These are phyloP conservation scores for Thraustochytrium aureum DNA, from an alignment of 352 stramenopile species.

Conservation along the genomic window DNA sequence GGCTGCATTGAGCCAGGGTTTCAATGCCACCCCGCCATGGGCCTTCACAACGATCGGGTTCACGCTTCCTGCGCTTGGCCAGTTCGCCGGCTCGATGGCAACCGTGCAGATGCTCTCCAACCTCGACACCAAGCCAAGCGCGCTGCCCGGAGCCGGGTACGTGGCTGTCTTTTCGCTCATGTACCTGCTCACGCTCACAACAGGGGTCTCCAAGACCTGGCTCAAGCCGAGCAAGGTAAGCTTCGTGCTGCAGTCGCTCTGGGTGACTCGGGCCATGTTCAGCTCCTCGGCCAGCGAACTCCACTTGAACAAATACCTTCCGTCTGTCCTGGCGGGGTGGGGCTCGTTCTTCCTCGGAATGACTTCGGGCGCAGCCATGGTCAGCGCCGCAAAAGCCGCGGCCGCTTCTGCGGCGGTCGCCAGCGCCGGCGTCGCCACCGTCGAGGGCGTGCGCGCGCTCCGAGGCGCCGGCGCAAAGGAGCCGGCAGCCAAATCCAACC, in stretches of 20 bases:
- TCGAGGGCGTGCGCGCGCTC: slow-evolving; percentile 4
- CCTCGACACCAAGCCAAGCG: slow-evolving; percentile 25
- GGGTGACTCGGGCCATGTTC: slow-evolving; percentile 34
- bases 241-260: slow-evolving; percentile 43
- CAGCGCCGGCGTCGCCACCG: slow-evolving; percentile 28
- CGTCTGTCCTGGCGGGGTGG: slow-evolving; percentile 45
- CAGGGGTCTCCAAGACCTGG: slow-evolving; percentile 11
- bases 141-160: slow-evolving; percentile 24
- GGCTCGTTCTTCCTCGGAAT: slow-evolving; percentile 39
- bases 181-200: slow-evolving; percentile 29
- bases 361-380: slow-evolving; percentile 5
- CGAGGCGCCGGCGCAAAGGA: neutral
- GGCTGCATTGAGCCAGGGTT: neutral
- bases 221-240: slow-evolving; percentile 47
- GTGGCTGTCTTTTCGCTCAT: slow-evolving; percentile 23
- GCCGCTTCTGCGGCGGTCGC: slow-evolving; percentile 38
- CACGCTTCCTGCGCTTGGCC: slow-evolving; percentile 18
- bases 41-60: slow-evolving; percentile 6
- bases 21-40: neutral
- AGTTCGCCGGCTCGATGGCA: slow-evolving; percentile 45
- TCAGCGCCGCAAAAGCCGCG: slow-evolving; percentile 19
- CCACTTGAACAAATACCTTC: slow-evolving; percentile 30
- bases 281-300: slow-evolving; percentile 24
- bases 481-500: neutral
- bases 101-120: slow-evolving; percentile 48